phyloP scores from a whole-genome alignment of 257 asterid species.

The Solanum rostratum region DNA sequence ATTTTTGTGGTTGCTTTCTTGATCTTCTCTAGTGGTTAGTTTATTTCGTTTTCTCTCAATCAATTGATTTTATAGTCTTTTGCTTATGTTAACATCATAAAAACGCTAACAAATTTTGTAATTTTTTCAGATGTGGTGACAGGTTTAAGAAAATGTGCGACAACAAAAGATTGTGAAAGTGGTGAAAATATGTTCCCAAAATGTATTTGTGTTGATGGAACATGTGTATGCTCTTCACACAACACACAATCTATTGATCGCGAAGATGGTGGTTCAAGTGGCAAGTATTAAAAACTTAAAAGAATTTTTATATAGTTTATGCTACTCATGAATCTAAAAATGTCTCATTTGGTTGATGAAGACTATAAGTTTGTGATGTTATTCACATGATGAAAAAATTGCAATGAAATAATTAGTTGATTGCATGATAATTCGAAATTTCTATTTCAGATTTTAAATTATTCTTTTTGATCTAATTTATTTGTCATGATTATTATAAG shows the following conservation, averaged over 20 bases:
- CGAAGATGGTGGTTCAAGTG: neutral
- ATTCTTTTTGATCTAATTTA: too few species aligned
- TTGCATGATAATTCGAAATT: too few species aligned
- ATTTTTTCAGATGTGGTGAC: neutral
- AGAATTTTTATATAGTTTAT: neutral
- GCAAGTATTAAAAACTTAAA: neutral
- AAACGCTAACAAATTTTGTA: neutral
- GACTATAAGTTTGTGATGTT: too few species aligned
- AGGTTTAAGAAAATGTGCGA: neutral
- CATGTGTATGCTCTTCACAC: neutral
- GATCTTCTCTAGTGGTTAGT: neutral
- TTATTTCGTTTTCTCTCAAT: neutral
- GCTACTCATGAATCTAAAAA: too few species aligned
- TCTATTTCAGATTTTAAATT: too few species aligned
- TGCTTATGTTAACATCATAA: neutral
- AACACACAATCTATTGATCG: neutral
- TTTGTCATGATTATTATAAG: too few species aligned
- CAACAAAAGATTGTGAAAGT: neutral
- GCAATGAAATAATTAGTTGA: too few species aligned
- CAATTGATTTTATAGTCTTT: neutral
- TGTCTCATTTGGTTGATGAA: too few species aligned
- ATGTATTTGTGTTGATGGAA: neutral
- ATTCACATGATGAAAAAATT: too few species aligned
- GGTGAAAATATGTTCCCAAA: neutral
- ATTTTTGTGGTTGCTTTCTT: neutral